Evolutionary conservation across 768 basidiomycete species (phyloP).

Genomic region (Amanita rimosa): DNA sequence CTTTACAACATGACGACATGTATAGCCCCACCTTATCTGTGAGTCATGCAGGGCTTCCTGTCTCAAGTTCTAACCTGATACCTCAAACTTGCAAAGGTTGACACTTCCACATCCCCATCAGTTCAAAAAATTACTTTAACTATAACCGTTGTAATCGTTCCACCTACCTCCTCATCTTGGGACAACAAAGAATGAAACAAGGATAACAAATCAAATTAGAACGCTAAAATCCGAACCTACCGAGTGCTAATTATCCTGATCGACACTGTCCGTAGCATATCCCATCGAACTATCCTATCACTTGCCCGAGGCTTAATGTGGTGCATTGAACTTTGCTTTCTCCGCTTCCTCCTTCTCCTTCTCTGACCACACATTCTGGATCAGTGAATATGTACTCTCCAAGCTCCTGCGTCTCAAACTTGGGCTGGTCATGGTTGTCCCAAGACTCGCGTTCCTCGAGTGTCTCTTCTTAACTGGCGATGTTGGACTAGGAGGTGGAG

Average conservation of each 20-base stretch:
- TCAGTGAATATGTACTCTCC: slow-evolving; percentile 93
- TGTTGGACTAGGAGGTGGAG: slow-evolving; percentile 22
- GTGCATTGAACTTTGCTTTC: background rate
- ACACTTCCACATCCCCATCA: no score
- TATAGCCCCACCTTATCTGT: no score
- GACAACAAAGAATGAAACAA: background rate
- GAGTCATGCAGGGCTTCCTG: no score
- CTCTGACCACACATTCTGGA: slow-evolving; percentile 71
- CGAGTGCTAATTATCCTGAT: background rate
- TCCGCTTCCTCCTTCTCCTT: slow-evolving; percentile 8
- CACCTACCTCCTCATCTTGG: background rate
- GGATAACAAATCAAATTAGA: background rate
- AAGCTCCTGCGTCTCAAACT: slow-evolving; percentile 85
- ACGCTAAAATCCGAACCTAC: background rate
- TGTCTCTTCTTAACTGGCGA: slow-evolving; percentile 51
- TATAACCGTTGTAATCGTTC: no score
- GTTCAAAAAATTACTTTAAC: no score
- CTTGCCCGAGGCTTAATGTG: background rate
- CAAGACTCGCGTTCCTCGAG: slow-evolving; percentile 70
- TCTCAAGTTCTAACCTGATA: no score
- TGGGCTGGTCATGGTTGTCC: slow-evolving; percentile 92
- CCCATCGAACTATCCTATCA: background rate
- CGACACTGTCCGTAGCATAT: background rate
- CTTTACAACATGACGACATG: no score
- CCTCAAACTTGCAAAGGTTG: no score